Evolutionary conservation across 2,329 filamentous ascomycete genomes (phyloP), one percentile per base, ranked within the genome.

Genomic region (Colletotrichum caudatum): DNA sequence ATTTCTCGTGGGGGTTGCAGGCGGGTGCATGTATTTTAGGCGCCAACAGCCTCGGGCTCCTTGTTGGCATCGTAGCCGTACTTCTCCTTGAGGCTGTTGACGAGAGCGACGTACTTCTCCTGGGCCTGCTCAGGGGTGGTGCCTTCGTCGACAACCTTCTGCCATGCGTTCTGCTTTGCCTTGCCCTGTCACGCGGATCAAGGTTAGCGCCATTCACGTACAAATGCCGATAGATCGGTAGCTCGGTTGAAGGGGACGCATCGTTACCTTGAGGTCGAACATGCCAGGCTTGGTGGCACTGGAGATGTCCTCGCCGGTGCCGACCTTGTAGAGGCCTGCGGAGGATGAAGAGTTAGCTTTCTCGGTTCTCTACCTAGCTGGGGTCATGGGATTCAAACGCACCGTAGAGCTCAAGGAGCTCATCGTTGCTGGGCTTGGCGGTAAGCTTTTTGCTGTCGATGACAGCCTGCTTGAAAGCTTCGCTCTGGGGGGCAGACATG

Each of bases 161-260:
- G 84, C 94, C 94, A 97, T 66, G 92, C 90, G 77, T 86, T 88
- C 84, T 91, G 89, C 88, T 97, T 97, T 78, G 90, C 90, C 85
- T 96, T 97, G 83, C 86, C 90, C 93, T 94, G 77, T 75, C 63
- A 64, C 75, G 35, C 12, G 29, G 51, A 39, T 37, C 29, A 37
- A 46, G 23, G 41, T 75, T 59, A 67, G 60, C 26, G 33, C 56
- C 20, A 33, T 37, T 66, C 54, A 46, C 39, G 37, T 56, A 66
- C 51, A 53, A 64, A 35, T 57, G 12, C 39, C 14, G 16, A 37
- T n/a, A n/a, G 14, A 41, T 61, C 23, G 68, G 48, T n/a, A 56
- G 44, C 56, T 56, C 33, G 61, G 23, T 56, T 54, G 35, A 11
- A 53, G 46, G 18, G 18, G 60, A 8, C 44, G 65, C 26, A 26